Base-by-base conservation (phyloP, 2,329 filamentous ascomycete species). In the Ophiostoma angusticollis region DNA sequence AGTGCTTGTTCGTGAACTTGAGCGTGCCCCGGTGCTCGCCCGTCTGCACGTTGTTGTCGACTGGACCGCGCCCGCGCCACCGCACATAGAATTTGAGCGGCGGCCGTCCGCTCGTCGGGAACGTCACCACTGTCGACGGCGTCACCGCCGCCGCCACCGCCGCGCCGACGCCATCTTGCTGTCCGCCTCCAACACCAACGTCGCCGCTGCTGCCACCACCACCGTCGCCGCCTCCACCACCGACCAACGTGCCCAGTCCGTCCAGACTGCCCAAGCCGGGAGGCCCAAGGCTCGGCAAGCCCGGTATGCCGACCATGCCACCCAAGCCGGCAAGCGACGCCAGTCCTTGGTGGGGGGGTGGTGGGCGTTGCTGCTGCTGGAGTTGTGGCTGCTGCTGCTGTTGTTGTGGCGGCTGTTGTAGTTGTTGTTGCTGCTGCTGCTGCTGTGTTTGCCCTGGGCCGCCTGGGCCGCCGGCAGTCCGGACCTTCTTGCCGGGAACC, bases 1-100 rank as follows among this genome's bases (percentile, higher is more conserved):
- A 54, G 35, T 49, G 46, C 23, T 49, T 45, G 40, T 51, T 49
- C 2, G 45, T 38, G 30, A 54, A 56, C 28, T 42, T 50, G 45
- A 56, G 47, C 16, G 43, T 45, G 11, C 54, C 54, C 2, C 46
- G 35, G 23, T 49, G 40, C n/a, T 49, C 45, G 6, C 40, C 27
- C 5, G 36, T 37, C 31, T 49, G 40, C 41, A 51, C 47, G 40
- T 48, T 30, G 13, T 49, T 49, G 19, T 52, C 47, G 11, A 43
- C 45, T 0, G 46, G 52, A n/a, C 52, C 52, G 12, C 43, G 41
- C n/a, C 51, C 49, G 30, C 47, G 47, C 45, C 49, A 48, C n/a
- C 44, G 48, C 2, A 54, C 28, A 24, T 52, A 46, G 23, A 49
- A 52, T 9, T 48, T 50, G 33, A 41, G 45, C 14, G 47, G 45